Conservation (phyloP, 495 filamentous ascomycete species). For the Lineolata rhizophorae region DNA sequence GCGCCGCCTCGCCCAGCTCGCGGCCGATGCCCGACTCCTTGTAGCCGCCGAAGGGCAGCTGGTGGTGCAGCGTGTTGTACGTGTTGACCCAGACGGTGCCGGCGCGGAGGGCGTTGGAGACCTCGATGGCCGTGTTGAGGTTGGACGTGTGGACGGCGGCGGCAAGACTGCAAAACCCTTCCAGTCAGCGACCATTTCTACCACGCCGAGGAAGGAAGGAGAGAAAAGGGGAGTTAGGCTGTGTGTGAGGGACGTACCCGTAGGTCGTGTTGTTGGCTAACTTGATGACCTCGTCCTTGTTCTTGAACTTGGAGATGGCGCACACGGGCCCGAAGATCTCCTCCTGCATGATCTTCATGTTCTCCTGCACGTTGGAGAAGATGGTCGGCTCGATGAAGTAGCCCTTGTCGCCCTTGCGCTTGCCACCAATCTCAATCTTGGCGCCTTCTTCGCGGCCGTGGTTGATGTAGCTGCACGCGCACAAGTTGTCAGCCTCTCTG, state of each 20-base stretch:
- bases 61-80: slow-evolving; percentile 72
- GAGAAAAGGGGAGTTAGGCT: not conserved
- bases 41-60: slow-evolving; percentile 76
- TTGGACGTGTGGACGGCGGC: slow-evolving; percentile 83
- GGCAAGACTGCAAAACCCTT: too few species aligned
- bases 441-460: slow-evolving; percentile 74
- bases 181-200: slow-evolving; percentile 23
- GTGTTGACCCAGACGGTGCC: slow-evolving; percentile 94
- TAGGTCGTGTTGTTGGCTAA: slow-evolving; percentile 68
- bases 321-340: slow-evolving; percentile 97
- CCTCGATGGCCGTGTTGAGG: slow-evolving; percentile 80
- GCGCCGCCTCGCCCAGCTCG: slow-evolving; percentile 79
- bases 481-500: slow-evolving; percentile 1
- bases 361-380: slow-evolving; percentile 66
- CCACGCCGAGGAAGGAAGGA: not conserved
- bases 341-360: slow-evolving; percentile 98
- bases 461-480: slow-evolving; percentile 58
- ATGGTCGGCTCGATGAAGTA: slow-evolving; percentile 98
- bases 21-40: slow-evolving; percentile 87
- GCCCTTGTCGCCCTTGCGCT: slow-evolving; percentile 70
- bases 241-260: too few species aligned
- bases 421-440: slow-evolving; percentile 64
- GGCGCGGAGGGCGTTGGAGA: slow-evolving; percentile 59
- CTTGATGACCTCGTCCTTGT: slow-evolving; percentile 62
- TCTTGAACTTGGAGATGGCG: slow-evolving; percentile 84